phyloP scores from a whole-genome alignment of 352 stramenopile genomes.

The Paralagenidium karlingii region DNA sequence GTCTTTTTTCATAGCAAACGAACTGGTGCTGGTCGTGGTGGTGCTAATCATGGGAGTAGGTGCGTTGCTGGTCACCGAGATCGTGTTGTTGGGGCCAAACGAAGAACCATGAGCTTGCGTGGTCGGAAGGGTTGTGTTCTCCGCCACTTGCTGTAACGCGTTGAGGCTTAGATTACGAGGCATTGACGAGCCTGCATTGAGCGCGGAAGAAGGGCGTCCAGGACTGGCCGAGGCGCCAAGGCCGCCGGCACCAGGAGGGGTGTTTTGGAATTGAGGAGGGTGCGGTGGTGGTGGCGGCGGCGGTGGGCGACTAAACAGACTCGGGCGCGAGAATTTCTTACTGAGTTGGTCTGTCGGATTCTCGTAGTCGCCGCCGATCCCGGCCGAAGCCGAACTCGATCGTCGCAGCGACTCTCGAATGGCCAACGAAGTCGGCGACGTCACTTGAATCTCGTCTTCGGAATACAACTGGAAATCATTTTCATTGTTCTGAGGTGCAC shows the following conservation, averaged over 20 bases:
- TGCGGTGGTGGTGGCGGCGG: constrained; percentile 43
- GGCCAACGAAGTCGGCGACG: constrained; percentile 66
- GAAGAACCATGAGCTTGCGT: not conserved
- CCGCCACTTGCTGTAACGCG: not conserved
- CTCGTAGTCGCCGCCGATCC: too few species aligned
- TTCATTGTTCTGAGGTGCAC: too few species aligned
- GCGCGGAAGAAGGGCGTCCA: not conserved
- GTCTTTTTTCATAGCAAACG: constrained; percentile 8
- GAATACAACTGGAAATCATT: too few species aligned
- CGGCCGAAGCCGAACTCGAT: constrained; percentile 45
- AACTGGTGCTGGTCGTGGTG: not conserved
- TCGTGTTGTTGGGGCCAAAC: constrained; percentile 5
- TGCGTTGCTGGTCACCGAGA: constrained; percentile 12
- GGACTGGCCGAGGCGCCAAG: not conserved
- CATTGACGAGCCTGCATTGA: not conserved
- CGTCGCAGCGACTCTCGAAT: constrained; percentile 66
- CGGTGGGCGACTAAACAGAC: constrained; percentile 44
- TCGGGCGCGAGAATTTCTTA: constrained; percentile 3
- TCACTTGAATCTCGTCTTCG: constrained; percentile 70
- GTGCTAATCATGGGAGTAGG: constrained; percentile 14
- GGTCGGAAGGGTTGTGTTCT: not conserved
- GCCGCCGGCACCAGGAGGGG: constrained; percentile 5
- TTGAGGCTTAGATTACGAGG: not conserved
- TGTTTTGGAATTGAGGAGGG: constrained; percentile 17
- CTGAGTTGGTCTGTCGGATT: not conserved